Conservation (phyloP, 768 basidiomycete species). For the Neoboletus subvelutipes region DNA sequence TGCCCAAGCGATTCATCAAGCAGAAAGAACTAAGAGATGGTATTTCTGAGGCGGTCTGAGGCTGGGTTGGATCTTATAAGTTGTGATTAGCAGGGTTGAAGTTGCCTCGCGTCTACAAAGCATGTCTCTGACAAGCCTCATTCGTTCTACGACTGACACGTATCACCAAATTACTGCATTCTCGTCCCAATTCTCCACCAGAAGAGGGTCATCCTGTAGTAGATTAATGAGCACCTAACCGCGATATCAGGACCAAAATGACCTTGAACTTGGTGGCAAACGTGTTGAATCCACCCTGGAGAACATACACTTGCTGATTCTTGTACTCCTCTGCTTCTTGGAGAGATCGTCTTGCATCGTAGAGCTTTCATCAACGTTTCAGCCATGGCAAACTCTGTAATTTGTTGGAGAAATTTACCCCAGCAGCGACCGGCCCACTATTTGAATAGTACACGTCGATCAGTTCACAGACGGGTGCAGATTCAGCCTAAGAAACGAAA, state of each 20-base stretch:
- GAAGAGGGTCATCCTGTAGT: constrained; percentile 56
- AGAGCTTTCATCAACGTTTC: constrained; percentile 46
- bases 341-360: constrained; percentile 58
- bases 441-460: constrained; percentile 2
- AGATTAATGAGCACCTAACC: constrained; percentile 1
- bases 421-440: constrained; percentile 78
- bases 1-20: constrained; percentile 56
- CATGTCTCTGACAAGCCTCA: not conserved
- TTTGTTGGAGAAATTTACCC: constrained; percentile 39
- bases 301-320: constrained; percentile 59
- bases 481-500: not conserved
- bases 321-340: constrained; percentile 41
- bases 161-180: constrained; percentile 52
- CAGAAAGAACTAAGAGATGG: constrained; percentile 36
- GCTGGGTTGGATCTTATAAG: not conserved
- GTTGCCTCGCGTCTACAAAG: not conserved
- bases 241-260: not conserved
- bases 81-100: not conserved
- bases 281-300: constrained; percentile 68
- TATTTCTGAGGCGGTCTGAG: constrained; percentile 9
- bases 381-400: not conserved
- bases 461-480: not conserved
- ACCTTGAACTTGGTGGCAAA: constrained; percentile 75
- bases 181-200: constrained; percentile 78
- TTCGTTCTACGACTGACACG: constrained; percentile 9